A percentile compares a stretch with the other conserved stretches of the same genome.
Evolutionary conservation across 768 basidiomycete species (phyloP).

Genomic region (Mycena albidolilacea): DNA sequence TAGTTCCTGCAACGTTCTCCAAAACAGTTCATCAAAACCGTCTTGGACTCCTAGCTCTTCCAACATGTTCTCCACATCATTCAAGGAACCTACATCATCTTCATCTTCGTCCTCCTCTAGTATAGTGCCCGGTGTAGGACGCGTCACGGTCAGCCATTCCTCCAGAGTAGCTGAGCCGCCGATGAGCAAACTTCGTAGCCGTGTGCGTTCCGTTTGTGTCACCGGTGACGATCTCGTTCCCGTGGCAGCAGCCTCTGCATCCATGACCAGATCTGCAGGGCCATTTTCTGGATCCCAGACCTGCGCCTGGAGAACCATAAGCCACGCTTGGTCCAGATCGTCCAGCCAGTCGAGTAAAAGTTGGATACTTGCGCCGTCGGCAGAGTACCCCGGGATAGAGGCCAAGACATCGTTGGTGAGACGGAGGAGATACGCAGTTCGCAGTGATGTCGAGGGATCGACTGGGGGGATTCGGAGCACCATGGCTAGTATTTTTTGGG

Average conservation of each 20-base stretch:
- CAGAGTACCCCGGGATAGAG: conserved; percentile 73
- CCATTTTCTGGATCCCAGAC: conserved; percentile 73
- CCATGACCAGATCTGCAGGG: conserved; percentile 57
- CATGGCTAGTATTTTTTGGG: conserved; percentile 69
- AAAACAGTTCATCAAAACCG: conserved; percentile 75
- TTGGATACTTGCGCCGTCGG: conserved; percentile 59
- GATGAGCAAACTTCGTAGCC: conserved; percentile 78
- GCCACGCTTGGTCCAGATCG: conserved; percentile 84
- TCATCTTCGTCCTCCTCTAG: conserved; percentile 46
- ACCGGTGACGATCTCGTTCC: conserved; percentile 61
- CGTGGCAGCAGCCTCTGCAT: conserved; percentile 51
- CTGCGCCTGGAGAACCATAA: conserved; percentile 73
- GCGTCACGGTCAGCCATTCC: conserved; percentile 70
- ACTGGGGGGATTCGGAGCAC: conserved; percentile 84
- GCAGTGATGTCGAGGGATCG: conserved; percentile 77
- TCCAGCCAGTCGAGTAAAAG: conserved; percentile 77
- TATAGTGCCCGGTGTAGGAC: conserved; percentile 39
- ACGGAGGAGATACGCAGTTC: conserved; percentile 78
- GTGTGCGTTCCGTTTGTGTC: conserved; percentile 80
- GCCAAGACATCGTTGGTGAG: conserved; percentile 77
- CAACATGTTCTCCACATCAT: conserved; percentile 58
- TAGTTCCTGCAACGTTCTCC: conserved; percentile 71
- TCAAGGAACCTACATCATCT: not conserved
- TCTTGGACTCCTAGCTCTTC: conserved; percentile 70
- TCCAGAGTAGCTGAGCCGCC: conserved; percentile 73